Evolutionary conservation across 257 asterid genomes (phyloP).

Genomic region (Solanum sitiens): DNA sequence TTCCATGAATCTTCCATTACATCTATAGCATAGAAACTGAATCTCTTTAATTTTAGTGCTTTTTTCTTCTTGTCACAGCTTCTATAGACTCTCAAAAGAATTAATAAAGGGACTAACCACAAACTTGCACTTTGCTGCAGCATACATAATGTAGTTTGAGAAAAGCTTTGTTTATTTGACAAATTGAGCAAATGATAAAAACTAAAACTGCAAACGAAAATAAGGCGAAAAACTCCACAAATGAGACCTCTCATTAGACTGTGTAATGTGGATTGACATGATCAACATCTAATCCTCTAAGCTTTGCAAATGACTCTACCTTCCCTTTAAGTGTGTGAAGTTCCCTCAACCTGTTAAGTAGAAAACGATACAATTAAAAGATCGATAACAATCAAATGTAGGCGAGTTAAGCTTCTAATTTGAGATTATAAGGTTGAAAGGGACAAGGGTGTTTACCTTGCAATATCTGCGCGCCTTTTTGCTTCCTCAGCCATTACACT

Average conservation of each 20-base stretch:
- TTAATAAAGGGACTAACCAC: background rate
- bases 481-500: slow-evolving; percentile 58
- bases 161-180: background rate
- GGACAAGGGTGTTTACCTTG: slow-evolving; percentile 19
- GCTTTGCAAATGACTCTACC: slow-evolving; percentile 54
- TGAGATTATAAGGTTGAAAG: background rate
- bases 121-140: background rate
- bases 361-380: background rate
- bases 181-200: background rate
- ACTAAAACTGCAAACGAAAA: background rate
- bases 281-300: slow-evolving; percentile 43
- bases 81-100: background rate
- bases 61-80: background rate
- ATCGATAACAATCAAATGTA: background rate
- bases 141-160: background rate
- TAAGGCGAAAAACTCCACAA: background rate
- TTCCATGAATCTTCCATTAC: background rate
- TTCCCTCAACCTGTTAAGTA: slow-evolving; percentile 37
- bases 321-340: slow-evolving; percentile 52
- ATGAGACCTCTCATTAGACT: slow-evolving; percentile 10
- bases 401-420: background rate
- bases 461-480: slow-evolving; percentile 48
- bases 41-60: background rate
- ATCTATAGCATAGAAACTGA: background rate
- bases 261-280: slow-evolving; percentile 40